These are phyloP conservation scores for maize (Zea mays) DNA, from an alignment of 176 grass and related monocot species.

Conservation along the genomic window Zm-B73-REFERENCE-NAM-5.0 NC_050105.1:101756001-101756500, in stretches of 20 bases:
- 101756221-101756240: slow-evolving; percentile 62
- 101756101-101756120: background rate
- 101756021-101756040: slow-evolving; percentile 66
- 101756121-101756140: slow-evolving; percentile 36
- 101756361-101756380: slow-evolving; percentile 47
- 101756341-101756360: slow-evolving; percentile 64
- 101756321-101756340: slow-evolving; percentile 54
- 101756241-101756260: slow-evolving; percentile 66
- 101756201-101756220: slow-evolving; percentile 55
- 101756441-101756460: slow-evolving; percentile 44
- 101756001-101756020: slow-evolving; percentile 59
- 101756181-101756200: slow-evolving; percentile 48
- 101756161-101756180: slow-evolving; percentile 49
- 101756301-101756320: slow-evolving; percentile 73
- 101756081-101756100: background rate
- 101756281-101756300: slow-evolving; percentile 62
- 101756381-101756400: slow-evolving; percentile 63
- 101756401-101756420: slow-evolving; percentile 45
- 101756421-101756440: slow-evolving; percentile 48
- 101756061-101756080: background rate
- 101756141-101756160: slow-evolving; percentile 53
- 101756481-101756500: background rate
- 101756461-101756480: slow-evolving; percentile 14
- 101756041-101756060: background rate
- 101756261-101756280: slow-evolving; percentile 55